Percentiles rank a stretch among this genome's conserved stretches.
phyloP scores from a whole-genome alignment of 2,329 filamentous ascomycete genomes.

The Colletotrichum sublineola region DNA sequence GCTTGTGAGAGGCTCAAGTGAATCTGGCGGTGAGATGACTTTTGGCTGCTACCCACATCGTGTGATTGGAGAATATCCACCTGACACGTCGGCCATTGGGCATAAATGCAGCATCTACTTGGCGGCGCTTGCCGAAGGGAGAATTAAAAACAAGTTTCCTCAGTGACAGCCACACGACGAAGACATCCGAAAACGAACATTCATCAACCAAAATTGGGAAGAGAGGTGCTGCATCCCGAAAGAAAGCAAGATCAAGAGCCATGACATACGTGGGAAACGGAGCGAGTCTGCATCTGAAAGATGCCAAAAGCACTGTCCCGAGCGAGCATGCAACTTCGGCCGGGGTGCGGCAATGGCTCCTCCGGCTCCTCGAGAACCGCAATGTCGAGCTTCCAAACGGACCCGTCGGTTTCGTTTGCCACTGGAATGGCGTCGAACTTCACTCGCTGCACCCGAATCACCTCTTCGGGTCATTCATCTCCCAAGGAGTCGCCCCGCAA shows the following conservation, averaged over 20 bases:
- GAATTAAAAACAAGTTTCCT: not conserved
- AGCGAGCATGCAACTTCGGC: constrained; percentile 15
- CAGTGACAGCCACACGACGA: not conserved
- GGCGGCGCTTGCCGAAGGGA: not conserved
- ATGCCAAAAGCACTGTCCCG: constrained; percentile 6
- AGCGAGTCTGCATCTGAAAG: not conserved
- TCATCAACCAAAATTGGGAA: not conserved
- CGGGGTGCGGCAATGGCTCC: constrained; percentile 20
- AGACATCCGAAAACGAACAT: not conserved
- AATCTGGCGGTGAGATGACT: not conserved
- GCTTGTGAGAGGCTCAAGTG: not conserved
- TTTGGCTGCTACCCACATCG: not conserved
- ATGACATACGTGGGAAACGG: not conserved
- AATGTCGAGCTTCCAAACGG: constrained; percentile 10
- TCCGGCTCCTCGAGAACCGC: constrained; percentile 21
- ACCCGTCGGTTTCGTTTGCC: constrained; percentile 16
- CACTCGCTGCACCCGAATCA: constrained; percentile 26
- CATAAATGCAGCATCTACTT: not conserved
- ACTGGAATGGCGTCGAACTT: constrained; percentile 24
- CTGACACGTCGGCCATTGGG: not conserved
- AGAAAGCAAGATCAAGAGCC: not conserved
- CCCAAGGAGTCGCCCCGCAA: constrained; percentile 18
- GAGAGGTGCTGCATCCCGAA: not conserved
- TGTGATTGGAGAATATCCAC: not conserved
- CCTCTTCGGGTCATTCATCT: constrained; percentile 22